Evolutionary conservation across 805 yeast species (phyloP).

Genomic region (Lipomyces chichibuensis): DNA sequence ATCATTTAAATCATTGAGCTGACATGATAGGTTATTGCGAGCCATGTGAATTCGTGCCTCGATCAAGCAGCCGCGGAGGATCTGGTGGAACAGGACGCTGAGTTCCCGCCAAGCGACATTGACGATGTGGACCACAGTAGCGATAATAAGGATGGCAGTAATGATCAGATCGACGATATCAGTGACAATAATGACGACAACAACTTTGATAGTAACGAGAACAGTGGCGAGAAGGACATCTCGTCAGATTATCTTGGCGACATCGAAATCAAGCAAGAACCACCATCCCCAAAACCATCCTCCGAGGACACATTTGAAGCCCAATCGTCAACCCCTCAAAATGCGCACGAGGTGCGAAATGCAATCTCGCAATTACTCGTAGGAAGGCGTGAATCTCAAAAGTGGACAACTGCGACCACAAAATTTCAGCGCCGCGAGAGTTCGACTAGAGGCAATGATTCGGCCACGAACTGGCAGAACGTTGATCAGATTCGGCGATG

Average conservation of each 20-base stretch:
- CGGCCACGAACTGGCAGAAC: background rate
- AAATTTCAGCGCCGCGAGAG: background rate
- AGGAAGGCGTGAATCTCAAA: conserved; percentile 7
- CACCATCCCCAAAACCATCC: background rate
- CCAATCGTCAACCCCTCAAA: background rate
- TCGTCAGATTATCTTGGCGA: background rate
- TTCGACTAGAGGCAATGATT: background rate
- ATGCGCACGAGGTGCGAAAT: background rate
- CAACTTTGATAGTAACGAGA: background rate
- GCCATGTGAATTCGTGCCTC: conserved; percentile 9
- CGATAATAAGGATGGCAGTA: background rate
- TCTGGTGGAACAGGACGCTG: background rate
- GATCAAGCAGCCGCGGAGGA: background rate
- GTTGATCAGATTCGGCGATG: conserved; percentile 16
- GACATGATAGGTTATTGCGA: background rate
- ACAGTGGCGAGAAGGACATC: background rate
- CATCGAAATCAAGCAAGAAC: conserved; percentile 8
- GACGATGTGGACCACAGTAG: background rate
- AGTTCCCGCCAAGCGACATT: background rate
- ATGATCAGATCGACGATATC: background rate
- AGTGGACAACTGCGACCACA: conserved; percentile 8
- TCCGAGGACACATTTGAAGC: background rate
- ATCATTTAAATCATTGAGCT: background rate
- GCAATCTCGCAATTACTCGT: background rate
- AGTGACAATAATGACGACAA: no score